Evolutionary conservation across 345 rosid species (phyloP), one percentile per base, ranked within the genome.

Genomic region (Melaleuca alternifolia): DNA sequence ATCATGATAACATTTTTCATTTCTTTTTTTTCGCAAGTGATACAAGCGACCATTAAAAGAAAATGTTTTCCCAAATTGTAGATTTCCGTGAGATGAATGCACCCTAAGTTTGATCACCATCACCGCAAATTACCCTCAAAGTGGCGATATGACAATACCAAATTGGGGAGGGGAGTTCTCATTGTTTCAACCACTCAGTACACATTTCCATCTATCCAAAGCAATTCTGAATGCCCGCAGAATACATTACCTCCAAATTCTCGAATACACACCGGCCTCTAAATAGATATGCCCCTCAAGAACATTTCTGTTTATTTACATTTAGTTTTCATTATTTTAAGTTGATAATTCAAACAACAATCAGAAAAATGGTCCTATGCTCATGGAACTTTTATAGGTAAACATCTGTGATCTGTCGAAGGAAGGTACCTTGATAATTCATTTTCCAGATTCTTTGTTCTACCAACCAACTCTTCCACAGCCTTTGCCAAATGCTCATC

Each of bases 391-490:
- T 71, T 33, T 33, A 37, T 71, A 71, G 23, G 79, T 33, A 71
- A 71, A 71, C 79, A 71, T 71, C 24, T 5, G 24, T 71, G 48
- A 71, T 71, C 44, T 16, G 79, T 33, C 24, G 44, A 46, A 33
- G 84, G 77, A 37, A 76, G 53, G 75, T 50, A 96, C 99, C 99
- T 92, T 85, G 88, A 89, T 50, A 95, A 84, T 77, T 89, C 95
- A 1, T 85, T 93, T 90, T 96, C 98, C 84, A 97, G 89, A 90
- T 90, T 92, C 89, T 54, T 90, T 62, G 94, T 88, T 91, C 93
- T 93, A 87, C 87, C 85, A 87, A 90, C 54, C 61, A 94, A 88
- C 85, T 92, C 95, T 89, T 95, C 98, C 88, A 94, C 92, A 86
- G 92, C 93, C 90, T 92, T 94, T 57, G 89, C 87, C 79, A 95